Evolutionary conservation across 2,329 filamentous ascomycete species (phyloP).

Genomic region (Trichocomaceae sp.): DNA sequence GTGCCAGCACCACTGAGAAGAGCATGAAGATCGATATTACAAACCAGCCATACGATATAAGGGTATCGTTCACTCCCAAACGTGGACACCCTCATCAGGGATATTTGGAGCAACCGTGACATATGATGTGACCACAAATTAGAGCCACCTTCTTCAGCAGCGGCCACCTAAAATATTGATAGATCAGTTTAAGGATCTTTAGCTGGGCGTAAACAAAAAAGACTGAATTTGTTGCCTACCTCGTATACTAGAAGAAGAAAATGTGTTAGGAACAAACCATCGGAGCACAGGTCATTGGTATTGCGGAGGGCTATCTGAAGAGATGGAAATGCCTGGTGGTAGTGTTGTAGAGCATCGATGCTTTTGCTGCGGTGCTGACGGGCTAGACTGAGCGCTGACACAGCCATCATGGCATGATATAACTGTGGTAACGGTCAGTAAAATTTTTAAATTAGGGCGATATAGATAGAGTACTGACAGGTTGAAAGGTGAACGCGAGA

Average conservation of each 20-base stretch:
- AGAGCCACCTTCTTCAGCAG: conserved; percentile 40
- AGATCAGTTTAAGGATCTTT: not conserved
- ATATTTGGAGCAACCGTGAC: conserved; percentile 46
- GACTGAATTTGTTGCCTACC: conserved; percentile 26
- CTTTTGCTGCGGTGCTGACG: conserved; percentile 41
- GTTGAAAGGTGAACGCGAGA: conserved; percentile 45
- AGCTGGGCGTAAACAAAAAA: too few relatives aligned
- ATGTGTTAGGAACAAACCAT: conserved; percentile 52
- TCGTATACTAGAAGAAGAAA: conserved; percentile 54
- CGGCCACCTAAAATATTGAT: conserved; percentile 33
- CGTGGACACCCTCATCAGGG: conserved; percentile 42
- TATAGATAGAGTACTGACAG: conserved; percentile 37
- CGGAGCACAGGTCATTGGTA: conserved; percentile 47
- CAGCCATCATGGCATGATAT: conserved; percentile 52
- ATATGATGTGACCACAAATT: conserved; percentile 52
- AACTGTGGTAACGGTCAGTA: conserved; percentile 34
- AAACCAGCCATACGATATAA: conserved; percentile 50
- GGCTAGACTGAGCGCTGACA: conserved; percentile 49
- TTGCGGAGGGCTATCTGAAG: conserved; percentile 41
- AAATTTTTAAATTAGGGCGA: not conserved
- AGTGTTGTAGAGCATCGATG: conserved; percentile 49
- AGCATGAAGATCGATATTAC: conserved; percentile 51
- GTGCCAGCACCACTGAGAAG: conserved; percentile 47
- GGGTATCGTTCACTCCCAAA: conserved; percentile 40
- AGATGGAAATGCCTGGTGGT: conserved; percentile 47